Evolutionary conservation across 768 basidiomycete genomes (phyloP), one percentile per base, ranked within the genome.

Genomic region (Suillus bovinus): DNA sequence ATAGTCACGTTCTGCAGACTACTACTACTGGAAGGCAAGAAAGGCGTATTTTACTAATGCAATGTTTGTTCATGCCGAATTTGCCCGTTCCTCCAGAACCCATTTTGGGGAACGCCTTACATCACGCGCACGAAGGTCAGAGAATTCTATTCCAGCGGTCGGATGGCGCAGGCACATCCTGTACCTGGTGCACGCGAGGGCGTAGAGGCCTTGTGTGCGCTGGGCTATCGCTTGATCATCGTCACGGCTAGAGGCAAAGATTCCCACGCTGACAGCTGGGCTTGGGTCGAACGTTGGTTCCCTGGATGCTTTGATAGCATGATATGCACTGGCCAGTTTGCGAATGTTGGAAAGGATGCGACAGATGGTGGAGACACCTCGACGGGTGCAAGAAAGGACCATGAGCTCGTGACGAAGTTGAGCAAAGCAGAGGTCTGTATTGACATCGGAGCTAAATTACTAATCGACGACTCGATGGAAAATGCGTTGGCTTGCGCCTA

Each of bases 391-490:
- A 24, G 38, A 47, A 58, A 39, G 44, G 78, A 72, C 34, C 72
- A 78, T 24, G 81, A 79, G 63, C 72, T 84, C 31, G 76, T 81
- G 55, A 85, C 82, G 29, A 87, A 84, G 68, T 73, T 90, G 53
- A 84, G 80, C 63, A 93, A 93, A 71, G 85, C 88, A n/a, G 85
- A 89, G 68, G 84, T 91, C 52, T 89, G 90, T 69, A 75, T 82
- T 38, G 79, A 84, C 62, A 75, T 93, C 20, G 81, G 81, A 17
- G 88, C 91, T 13, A 79, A 80, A 44, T 70, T 92, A 42, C 76
- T 94, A 58, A 86, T 94, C 62, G 92, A 94, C 72, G 92, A 94
- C 76, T 91, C 90, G 7, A 69, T 87, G 46, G 91, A 93, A 73
- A 93, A 93, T 72, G 89, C 88, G 41, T 65, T 89, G 31, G 80